A percentile compares a stretch with the other conserved stretches of the same genome.
These are phyloP conservation scores for Schizosaccharomyces cryophilus DNA, from an alignment of 805 yeast species.

Conservation along the genomic window DNA sequence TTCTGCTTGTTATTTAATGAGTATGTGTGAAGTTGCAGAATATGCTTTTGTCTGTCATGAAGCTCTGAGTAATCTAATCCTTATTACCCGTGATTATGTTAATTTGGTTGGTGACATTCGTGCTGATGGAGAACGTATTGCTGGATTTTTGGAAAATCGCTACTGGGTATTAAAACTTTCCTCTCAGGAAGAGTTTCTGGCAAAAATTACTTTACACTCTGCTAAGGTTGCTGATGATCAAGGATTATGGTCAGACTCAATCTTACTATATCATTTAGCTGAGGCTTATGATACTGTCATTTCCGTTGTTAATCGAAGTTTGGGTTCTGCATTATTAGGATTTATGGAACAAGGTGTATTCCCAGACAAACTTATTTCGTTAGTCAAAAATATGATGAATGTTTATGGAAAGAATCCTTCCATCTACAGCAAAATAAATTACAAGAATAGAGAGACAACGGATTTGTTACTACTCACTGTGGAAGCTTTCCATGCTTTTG, in stretches of 20 bases:
- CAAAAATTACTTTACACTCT: slow-evolving; percentile 55
- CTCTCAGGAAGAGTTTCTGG: slow-evolving; percentile 35
- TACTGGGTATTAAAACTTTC: slow-evolving; percentile 35
- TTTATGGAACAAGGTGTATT: slow-evolving; percentile 12
- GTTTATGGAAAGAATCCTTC: slow-evolving; percentile 28
- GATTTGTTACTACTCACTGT: slow-evolving; percentile 39
- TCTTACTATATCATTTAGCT: slow-evolving; percentile 62
- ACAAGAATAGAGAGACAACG: slow-evolving; percentile 39
- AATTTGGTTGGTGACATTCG: slow-evolving; percentile 64
- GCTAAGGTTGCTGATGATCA: slow-evolving; percentile 77
- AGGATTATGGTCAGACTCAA: slow-evolving; percentile 66
- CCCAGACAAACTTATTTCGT: slow-evolving; percentile 15
- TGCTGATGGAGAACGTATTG: slow-evolving; percentile 47
- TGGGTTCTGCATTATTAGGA: slow-evolving; percentile 48
- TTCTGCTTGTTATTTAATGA: slow-evolving; percentile 69
- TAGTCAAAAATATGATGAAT: slow-evolving; percentile 17
- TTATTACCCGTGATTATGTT: slow-evolving; percentile 66
- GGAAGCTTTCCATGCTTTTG: slow-evolving; percentile 32
- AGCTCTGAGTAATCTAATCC: slow-evolving; percentile 57
- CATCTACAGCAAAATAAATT: slow-evolving; percentile 30
- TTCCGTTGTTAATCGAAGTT: slow-evolving; percentile 40
- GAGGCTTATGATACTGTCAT: slow-evolving; percentile 72
- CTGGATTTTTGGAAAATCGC: slow-evolving; percentile 67
- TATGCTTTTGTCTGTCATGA: slow-evolving; percentile 43
- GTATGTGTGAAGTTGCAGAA: slow-evolving; percentile 34